Base-by-base conservation (phyloP, 306 rosid genomes). In the Acmispon strigosus region DNA sequence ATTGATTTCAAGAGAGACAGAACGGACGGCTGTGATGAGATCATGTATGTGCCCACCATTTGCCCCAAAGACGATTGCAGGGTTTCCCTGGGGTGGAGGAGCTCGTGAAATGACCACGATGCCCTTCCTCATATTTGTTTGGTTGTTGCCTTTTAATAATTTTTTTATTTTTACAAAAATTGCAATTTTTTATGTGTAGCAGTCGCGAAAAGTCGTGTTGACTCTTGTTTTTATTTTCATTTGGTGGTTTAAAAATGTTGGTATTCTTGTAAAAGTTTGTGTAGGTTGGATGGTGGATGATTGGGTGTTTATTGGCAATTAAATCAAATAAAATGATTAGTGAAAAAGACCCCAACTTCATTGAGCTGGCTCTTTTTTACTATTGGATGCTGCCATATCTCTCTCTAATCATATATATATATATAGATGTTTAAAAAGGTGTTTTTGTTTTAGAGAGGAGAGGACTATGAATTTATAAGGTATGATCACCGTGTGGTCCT, bases 41-140 rank as follows among this genome's bases (percentile, higher is more conserved):
- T 94, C 39, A 54, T 69, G 0, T 94, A 83, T 16, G 89, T 85
- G 0, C 98, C 98, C 2, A 90, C 97, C 0, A 89, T 90, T 39
- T 88, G 94, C 42, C 98, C 98, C 0, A 90, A 82, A 27, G 98
- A 94, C 73, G 98, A 94, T 70, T 90, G 98, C 83, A 80, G 3
- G 83, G 89, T 94, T 6, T 84, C 3, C 77, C 81, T 0, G 8
- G 0, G 0, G 18, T 47, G 4, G 59, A 39, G 6, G 45, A 32
- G 20, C 13, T 72, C 32, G 18, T 2, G 0, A 24, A 66, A 45
- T 74, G 19, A 67, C 84, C 1, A 9, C 1, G 57, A 6, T 39
- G 15, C 61, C 79, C 76, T 36, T 12, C 0, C 1, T 12, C 3
- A 0, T 32, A 32, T 5, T 0, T 7, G 0, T 39, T 59, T 17